Percentiles rank a stretch among this genome's conserved stretches.
Evolutionary conservation across 305 asterid species (phyloP).

Genomic region (Solanum hybrid): DNA sequence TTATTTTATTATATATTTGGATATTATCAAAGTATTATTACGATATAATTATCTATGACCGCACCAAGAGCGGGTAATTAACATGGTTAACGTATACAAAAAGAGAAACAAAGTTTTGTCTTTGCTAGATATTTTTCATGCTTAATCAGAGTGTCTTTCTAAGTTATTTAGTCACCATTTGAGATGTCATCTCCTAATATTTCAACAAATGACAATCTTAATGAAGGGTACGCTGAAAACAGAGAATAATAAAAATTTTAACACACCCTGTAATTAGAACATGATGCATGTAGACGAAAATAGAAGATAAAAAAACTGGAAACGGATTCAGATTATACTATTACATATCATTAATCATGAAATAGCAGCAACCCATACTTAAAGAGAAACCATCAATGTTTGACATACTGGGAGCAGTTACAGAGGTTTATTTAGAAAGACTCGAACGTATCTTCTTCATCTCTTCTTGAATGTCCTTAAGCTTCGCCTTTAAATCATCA

Average conservation of each 20-base stretch:
- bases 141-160: background rate
- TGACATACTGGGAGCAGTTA: background rate
- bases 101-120: background rate
- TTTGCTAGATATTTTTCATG: too few species aligned
- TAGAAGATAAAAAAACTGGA: background rate
- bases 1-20: too few species aligned
- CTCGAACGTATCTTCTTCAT: background rate
- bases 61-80: too few species aligned
- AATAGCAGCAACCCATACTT: background rate
- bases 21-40: too few species aligned
- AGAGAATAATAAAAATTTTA: too few species aligned
- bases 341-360: background rate
- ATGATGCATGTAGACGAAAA: background rate
- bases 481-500: slow-evolving; percentile 17
- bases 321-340: background rate
- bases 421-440: background rate
- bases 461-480: slow-evolving; percentile 13
- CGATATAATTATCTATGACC: too few species aligned
- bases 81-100: background rate
- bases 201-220: background rate
- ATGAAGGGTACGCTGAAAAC: background rate
- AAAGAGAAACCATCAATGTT: background rate
- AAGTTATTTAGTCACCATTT: too few species aligned
- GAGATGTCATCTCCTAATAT: background rate
- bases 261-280: background rate